phyloP scores from a whole-genome alignment of 1,139 yeast genomes.

The Arxiozyma telluris region DNA sequence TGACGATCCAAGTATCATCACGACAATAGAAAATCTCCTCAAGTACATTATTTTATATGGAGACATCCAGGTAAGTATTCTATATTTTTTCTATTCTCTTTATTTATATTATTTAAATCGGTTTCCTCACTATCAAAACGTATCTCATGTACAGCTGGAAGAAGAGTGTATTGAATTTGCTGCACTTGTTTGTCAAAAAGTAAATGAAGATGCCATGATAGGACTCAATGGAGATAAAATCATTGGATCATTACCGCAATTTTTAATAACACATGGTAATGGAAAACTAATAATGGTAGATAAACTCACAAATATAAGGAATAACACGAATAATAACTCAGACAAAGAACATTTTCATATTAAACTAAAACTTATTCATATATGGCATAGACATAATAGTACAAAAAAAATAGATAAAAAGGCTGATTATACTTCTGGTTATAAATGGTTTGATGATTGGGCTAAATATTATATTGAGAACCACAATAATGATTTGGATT shows the following conservation, averaged over 20 bases:
- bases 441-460: conserved; percentile 13
- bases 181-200: background rate
- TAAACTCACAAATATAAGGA: background rate
- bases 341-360: no score
- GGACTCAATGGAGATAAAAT: background rate
- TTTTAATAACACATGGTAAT: background rate
- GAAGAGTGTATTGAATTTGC: background rate
- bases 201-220: background rate
- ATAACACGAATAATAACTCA: background rate
- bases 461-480: conserved; percentile 12
- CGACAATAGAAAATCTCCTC: conserved; percentile 12
- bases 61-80: conserved; percentile 10
- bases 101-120: background rate
- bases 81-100: conserved; percentile 10
- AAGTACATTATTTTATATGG: conserved; percentile 17
- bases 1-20: conserved; percentile 12
- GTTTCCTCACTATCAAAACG: background rate
- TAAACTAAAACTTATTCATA: no score
- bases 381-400: no score
- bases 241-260: background rate
- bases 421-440: background rate
- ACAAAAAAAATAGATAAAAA: background rate
- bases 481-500: background rate
- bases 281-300: background rate
- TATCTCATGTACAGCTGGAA: background rate